Conservation (phyloP, 2,329 filamentous ascomycete species). For the Sclerotinia nivalis region DNA sequence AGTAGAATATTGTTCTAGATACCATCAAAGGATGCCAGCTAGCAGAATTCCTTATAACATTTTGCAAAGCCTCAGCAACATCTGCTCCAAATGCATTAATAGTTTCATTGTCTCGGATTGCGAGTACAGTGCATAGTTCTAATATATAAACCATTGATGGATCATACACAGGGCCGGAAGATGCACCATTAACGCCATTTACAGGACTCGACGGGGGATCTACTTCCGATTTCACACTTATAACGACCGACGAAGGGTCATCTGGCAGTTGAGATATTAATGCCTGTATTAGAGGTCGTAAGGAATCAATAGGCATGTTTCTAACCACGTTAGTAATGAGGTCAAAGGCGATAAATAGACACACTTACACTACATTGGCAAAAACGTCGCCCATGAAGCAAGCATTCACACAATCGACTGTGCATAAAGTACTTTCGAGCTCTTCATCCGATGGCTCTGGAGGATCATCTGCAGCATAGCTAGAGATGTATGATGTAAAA, state of each 20-base stretch:
- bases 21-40: conserved; percentile 82
- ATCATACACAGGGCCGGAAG: conserved; percentile 70
- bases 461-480: conserved; percentile 95
- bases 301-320: conserved; percentile 58
- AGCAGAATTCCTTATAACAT: conserved; percentile 74
- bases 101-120: conserved; percentile 72
- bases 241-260: conserved; percentile 75
- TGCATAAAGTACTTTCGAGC: conserved; percentile 90
- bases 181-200: conserved; percentile 58
- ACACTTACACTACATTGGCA: conserved; percentile 72
- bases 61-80: conserved; percentile 78
- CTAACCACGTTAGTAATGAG: conserved; percentile 45
- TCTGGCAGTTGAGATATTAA: conserved; percentile 86
- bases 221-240: conserved; percentile 85
- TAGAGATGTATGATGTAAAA: conserved; percentile 96
- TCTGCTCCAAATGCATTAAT: conserved; percentile 73
- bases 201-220: conserved; percentile 58
- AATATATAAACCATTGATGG: conserved; percentile 87
- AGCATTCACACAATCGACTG: conserved; percentile 89
- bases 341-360: not conserved
- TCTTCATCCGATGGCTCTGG: conserved; percentile 97
- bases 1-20: conserved; percentile 82
- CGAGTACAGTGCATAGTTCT: conserved; percentile 82
- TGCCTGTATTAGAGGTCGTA: conserved; percentile 66
- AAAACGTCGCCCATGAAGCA: conserved; percentile 84